Conservation (phyloP, 148 eudicot genomes). For the Cornus suecica region DNA sequence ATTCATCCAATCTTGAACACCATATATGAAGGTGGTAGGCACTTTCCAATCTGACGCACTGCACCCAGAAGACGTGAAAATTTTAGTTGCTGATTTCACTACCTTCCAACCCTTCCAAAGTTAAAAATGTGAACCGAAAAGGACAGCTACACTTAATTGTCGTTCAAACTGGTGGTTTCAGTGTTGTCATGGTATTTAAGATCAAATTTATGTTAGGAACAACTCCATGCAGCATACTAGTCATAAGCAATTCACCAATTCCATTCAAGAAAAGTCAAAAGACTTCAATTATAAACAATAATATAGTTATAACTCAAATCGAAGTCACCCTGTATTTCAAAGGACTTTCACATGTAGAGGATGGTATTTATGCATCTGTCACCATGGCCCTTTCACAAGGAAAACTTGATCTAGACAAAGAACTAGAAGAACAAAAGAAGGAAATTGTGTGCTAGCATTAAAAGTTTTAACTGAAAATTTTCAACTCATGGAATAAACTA, state of each 20-base stretch:
- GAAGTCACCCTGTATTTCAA: not conserved
- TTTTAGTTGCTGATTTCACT: not conserved
- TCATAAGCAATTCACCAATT: not conserved
- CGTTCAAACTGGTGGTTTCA: not conserved
- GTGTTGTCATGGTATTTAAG: not conserved
- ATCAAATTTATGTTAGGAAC: not conserved
- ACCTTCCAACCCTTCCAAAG: not conserved
- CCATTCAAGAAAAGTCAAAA: not conserved
- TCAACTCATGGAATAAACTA: not conserved
- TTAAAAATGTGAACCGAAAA: not conserved
- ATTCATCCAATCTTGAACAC: slow-evolving; percentile 87
- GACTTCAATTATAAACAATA: not conserved
- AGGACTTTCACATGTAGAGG: not conserved
- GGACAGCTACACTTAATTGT: not conserved
- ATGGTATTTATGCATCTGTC: not conserved
- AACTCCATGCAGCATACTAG: not conserved
- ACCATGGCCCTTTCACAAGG: not conserved
- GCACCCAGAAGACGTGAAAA: slow-evolving; percentile 22
- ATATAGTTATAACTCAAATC: not conserved
- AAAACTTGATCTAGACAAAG: not conserved
- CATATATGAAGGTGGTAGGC: slow-evolving; percentile 90
- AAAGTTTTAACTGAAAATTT: not conserved
- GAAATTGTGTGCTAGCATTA: not conserved
- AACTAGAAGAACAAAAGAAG: not conserved
- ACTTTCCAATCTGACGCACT: slow-evolving; percentile 99